Evolutionary conservation across 2,329 filamentous ascomycete genomes (phyloP).

Genomic region (Cladosporium velox): DNA sequence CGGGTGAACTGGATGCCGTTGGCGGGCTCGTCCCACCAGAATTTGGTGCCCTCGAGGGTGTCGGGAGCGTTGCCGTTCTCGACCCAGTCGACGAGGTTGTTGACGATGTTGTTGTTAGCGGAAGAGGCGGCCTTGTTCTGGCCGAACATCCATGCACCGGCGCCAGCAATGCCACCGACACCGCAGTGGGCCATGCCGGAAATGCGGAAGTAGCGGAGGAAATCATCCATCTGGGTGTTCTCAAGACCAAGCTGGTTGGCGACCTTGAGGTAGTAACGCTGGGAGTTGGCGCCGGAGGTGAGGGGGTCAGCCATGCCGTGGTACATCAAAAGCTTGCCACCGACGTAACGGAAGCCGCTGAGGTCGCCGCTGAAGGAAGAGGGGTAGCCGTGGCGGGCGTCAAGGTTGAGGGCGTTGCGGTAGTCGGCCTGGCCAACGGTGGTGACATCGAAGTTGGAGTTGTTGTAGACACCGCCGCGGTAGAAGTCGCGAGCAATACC

Average conservation of each 20-base stretch:
- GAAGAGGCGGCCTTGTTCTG: slow-evolving; percentile 34
- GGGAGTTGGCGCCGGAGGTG: slow-evolving; percentile 49
- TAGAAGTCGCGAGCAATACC: slow-evolving; percentile 52
- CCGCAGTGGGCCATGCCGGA: slow-evolving; percentile 56
- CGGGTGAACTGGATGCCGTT: slow-evolving; percentile 49
- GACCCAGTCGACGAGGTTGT: slow-evolving; percentile 46
- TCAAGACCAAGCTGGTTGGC: slow-evolving; percentile 40
- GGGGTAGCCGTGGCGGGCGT: slow-evolving; percentile 47
- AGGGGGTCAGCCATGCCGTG: slow-evolving; percentile 47
- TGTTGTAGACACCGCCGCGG: slow-evolving; percentile 51
- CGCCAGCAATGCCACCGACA: slow-evolving; percentile 43
- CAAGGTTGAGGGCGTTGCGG: slow-evolving; percentile 39
- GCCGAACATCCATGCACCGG: slow-evolving; percentile 47
- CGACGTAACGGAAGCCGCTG: slow-evolving; percentile 41
- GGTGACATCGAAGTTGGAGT: slow-evolving; percentile 46
- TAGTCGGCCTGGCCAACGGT: slow-evolving; percentile 46
- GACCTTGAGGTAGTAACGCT: slow-evolving; percentile 53
- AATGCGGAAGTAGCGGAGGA: slow-evolving; percentile 54
- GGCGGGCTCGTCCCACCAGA: slow-evolving; percentile 43
- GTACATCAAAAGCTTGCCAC: slow-evolving; percentile 49
- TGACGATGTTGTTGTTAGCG: slow-evolving; percentile 50
- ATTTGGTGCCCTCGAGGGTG: slow-evolving; percentile 48
- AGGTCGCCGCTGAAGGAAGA: slow-evolving; percentile 42
- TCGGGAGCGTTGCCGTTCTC: slow-evolving; percentile 37
- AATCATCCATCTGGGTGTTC: slow-evolving; percentile 42